Evolutionary conservation across 2,329 filamentous ascomycete genomes (phyloP), one percentile per base, ranked within the genome.

Genomic region (Nigrospora sphaerica): DNA sequence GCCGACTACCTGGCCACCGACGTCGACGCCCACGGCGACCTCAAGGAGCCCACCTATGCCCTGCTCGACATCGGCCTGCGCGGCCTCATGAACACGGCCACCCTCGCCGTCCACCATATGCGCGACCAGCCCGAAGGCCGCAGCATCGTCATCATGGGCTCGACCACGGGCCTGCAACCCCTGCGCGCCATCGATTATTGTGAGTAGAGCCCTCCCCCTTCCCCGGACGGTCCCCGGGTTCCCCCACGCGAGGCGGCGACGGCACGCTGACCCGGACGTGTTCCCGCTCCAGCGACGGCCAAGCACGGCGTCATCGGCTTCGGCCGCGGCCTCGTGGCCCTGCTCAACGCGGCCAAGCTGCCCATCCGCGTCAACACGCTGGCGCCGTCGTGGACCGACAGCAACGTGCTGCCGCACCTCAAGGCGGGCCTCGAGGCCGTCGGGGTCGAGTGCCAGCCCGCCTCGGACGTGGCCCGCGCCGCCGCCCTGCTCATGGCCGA

Each of bases 261-360:
- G n/a, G 23, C 23, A 2, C 5, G 23, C n/a, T 38, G 4, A 37
- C 32, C n/a, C 11, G 14, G 16, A 35, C 17, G 4, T 34, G 37
- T 38, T 32, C 23, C 32, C 11, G 14, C 7, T 12, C 12, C 41
- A 72, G 71, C 71, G 1, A 69, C 72, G 2, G 63, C 76, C 28
- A 82, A 82, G 48, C 73, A 80, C 46, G 78, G 69, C 18, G 70
- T 78, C 0, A 50, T 81, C 0, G 78, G 78, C 3, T 70, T 78
- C 46, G 66, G 75, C 18, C 69, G 77, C 28, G 70, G 72, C 3
- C 59, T 78, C 11, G 57, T 67, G 1, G 59, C 62, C 3, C 58
- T 70, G 4, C 52, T 77, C 3, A 51, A 55, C 12, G 53, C 52
- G 3, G 60, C 64, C 12, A 49, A 56, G 16, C 49, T 74, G 1